Conservation (phyloP, 2,329 filamentous ascomycete genomes). For the Dactylonectria estremocensis region DNA sequence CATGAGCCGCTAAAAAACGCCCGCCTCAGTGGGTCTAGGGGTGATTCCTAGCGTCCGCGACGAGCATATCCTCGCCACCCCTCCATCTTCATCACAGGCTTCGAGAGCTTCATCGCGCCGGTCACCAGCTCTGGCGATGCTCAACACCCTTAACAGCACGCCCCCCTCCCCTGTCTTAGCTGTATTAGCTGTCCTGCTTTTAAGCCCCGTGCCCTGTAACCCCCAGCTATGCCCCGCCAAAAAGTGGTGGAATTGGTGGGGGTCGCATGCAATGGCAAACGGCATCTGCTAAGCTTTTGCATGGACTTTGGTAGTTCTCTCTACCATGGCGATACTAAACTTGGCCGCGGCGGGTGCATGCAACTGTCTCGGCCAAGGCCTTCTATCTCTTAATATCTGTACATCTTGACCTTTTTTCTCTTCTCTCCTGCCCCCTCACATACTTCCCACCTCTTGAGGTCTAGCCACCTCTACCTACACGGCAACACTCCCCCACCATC, state of each 20-base stretch:
- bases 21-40: slow-evolving; percentile 18
- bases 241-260: slow-evolving; percentile 40
- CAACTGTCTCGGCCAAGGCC: slow-evolving; percentile 12
- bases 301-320: slow-evolving; percentile 19
- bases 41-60: slow-evolving; percentile 22
- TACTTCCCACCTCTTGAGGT: neutral
- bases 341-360: slow-evolving; percentile 11
- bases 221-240: slow-evolving; percentile 38
- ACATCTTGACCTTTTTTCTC: slow-evolving; percentile 6
- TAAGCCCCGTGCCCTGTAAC: slow-evolving; percentile 30
- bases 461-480: slow-evolving; percentile 4
- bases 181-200: slow-evolving; percentile 30
- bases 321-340: slow-evolving; percentile 16
- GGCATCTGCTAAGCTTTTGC: slow-evolving; percentile 18
- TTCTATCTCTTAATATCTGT: slow-evolving; percentile 6
- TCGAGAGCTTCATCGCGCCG: slow-evolving; percentile 34
- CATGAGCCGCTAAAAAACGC: slow-evolving; percentile 20
- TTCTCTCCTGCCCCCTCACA: slow-evolving; percentile 7
- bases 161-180: slow-evolving; percentile 26
- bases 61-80: slow-evolving; percentile 27
- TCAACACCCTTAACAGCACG: slow-evolving; percentile 14
- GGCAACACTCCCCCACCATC: slow-evolving; percentile 18
- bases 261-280: slow-evolving; percentile 36
- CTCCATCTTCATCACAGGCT: slow-evolving; percentile 28
- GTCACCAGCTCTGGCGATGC: slow-evolving; percentile 7